These are phyloP conservation scores for Anisodus tanguticus DNA, from an alignment of 257 asterid genomes.

Conservation along the genomic window DNA sequence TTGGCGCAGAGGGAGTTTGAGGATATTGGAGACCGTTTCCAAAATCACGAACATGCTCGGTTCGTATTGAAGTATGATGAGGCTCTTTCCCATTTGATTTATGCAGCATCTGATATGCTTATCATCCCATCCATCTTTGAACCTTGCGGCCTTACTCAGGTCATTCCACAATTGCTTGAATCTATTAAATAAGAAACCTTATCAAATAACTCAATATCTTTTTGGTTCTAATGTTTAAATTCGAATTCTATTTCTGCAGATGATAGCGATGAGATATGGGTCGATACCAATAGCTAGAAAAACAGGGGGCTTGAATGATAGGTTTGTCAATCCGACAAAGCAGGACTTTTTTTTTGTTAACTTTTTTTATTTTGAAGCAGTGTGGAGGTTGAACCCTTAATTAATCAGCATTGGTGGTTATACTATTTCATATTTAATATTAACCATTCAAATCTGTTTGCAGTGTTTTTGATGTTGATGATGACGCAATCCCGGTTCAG, in stretches of 20 bases:
- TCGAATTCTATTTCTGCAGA: constrained; percentile 49
- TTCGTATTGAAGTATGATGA: constrained; percentile 87
- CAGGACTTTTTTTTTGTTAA: constrained; percentile 1
- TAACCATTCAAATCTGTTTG: constrained; percentile 36
- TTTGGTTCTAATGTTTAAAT: constrained; percentile 4
- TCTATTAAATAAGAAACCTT: constrained; percentile 17
- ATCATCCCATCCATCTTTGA: constrained; percentile 94
- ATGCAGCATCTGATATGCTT: constrained; percentile 94
- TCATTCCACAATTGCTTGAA: constrained; percentile 36
- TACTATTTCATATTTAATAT: constrained; percentile 26
- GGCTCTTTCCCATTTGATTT: constrained; percentile 78
- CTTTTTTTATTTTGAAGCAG: too few species aligned
- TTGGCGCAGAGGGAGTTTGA: constrained; percentile 84
- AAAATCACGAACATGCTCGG: constrained; percentile 70
- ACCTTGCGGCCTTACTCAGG: constrained; percentile 99
- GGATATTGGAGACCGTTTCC: constrained; percentile 68
- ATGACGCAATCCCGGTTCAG: constrained; percentile 69
- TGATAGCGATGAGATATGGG: constrained; percentile 99
- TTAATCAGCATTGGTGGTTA: not conserved
- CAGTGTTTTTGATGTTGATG: constrained; percentile 94
- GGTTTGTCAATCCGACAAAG: constrained; percentile 46
- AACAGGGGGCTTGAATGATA: constrained; percentile 97
- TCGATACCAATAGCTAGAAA: constrained; percentile 85
- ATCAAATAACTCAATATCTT: constrained; percentile 2
- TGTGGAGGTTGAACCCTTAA: not conserved